Base-by-base conservation (phyloP, 345 rosid species). In the Excoecaria cochinchinensis region DNA sequence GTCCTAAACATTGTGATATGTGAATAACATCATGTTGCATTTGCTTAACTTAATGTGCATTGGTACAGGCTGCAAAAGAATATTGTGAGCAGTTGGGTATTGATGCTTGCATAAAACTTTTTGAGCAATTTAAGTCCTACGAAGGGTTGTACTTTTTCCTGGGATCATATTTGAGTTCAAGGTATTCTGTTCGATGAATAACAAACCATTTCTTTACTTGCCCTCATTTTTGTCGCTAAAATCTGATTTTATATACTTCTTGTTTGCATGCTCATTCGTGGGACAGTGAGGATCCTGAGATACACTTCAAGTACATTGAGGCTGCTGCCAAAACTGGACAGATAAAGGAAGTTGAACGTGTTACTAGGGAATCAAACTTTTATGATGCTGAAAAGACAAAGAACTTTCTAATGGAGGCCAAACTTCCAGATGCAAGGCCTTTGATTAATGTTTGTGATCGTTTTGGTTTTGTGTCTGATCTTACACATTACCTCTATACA, bases 401-500 rank as follows among this genome's bases (percentile, higher is more conserved):
- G 83, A 96, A 93, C 87, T 96, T 96, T 78, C 80, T 96, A 78
- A 96, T 93, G 99, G 98, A 96, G 87, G 95, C 97, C 80, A 92
- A 96, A 80, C 98, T 96, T 83, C 98, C 99, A 56, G 99, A 96
- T 89, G 98, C 98, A n/a, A 87, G 98, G 74, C 98, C 97, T 19
- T 79, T 95, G 79, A 95, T 95, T 75, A 95, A 95, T 90, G 98
- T 96, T 75, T 96, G 99, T 71, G 99, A 96, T 74, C 98, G 99
- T 19, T 96, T 93, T 83, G 95, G 99, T 63, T 96, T 85, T 86
- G 99, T 93, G 73, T 94, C 97, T 40, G 99, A 93, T 82, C 94
- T 96, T 61, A 96, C 97, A 10, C 99, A 93, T 84, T 93, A 96
- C 86, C 95, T 96, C 19, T 96, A 96, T 87, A 67, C 94, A 67